phyloP scores from a whole-genome alignment of 805 yeast genomes.

The Cyberlindnera meyerae region DNA sequence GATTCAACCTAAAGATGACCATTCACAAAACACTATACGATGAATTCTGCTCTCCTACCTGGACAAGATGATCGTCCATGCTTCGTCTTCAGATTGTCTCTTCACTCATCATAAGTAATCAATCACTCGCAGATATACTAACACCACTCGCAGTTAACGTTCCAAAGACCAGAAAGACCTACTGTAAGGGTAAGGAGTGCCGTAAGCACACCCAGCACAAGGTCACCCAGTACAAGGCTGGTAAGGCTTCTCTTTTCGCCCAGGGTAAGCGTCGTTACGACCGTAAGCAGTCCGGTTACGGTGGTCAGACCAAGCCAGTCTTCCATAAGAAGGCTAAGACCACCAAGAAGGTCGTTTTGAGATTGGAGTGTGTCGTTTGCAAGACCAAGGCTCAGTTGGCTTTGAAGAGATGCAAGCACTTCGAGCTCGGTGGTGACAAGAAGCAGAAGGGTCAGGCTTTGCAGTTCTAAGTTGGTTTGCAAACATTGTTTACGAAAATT shows the following conservation, averaged over 20 bases:
- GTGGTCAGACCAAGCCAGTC: slow-evolving; percentile 99
- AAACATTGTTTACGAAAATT: slow-evolving; percentile 3
- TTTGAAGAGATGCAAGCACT: slow-evolving; percentile 99
- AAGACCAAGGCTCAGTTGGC: slow-evolving; percentile 98
- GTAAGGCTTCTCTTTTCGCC: slow-evolving; percentile 98
- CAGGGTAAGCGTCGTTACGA: slow-evolving; percentile 99
- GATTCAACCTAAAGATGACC: too few species aligned
- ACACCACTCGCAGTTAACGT: slow-evolving; percentile 74
- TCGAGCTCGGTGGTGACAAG: slow-evolving; percentile 99
- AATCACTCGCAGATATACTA: slow-evolving; percentile 19
- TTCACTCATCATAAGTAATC: too few species aligned
- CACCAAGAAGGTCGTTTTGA: slow-evolving; percentile 99
- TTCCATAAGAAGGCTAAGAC: slow-evolving; percentile 99
- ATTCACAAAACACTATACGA: too few species aligned
- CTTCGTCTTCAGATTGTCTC: background rate
- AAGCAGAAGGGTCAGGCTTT: slow-evolving; percentile 99
- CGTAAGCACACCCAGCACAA: slow-evolving; percentile 99
- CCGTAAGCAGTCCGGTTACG: slow-evolving; percentile 99
- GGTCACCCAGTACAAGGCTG: slow-evolving; percentile 99
- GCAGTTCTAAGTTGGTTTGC: slow-evolving; percentile 72
- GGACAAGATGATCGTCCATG: too few species aligned
- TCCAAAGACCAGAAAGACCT: slow-evolving; percentile 99
- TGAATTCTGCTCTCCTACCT: too few species aligned
- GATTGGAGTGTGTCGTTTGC: slow-evolving; percentile 98
- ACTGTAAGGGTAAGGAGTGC: slow-evolving; percentile 99